Conservation (phyloP, 306 rosid genomes). For the Acacia melanoxylon region DNA sequence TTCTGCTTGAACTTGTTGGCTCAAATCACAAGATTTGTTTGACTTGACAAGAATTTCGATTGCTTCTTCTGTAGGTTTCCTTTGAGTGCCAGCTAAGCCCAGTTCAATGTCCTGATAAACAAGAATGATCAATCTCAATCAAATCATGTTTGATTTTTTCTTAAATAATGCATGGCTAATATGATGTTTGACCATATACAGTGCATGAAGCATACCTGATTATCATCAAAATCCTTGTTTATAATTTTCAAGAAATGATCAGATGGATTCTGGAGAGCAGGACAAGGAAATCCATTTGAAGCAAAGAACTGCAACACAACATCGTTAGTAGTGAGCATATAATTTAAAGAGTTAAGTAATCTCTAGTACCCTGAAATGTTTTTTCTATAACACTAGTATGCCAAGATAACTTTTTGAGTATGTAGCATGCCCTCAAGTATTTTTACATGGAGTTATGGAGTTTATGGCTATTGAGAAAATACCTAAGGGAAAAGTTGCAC, state of each 20-base stretch:
- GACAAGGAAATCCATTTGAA: slow-evolving; percentile 70
- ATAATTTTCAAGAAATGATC: slow-evolving; percentile 74
- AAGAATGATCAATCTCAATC: not conserved
- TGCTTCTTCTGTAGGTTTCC: slow-evolving; percentile 20
- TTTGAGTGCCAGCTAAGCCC: not conserved
- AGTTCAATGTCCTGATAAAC: not conserved
- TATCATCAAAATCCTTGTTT: slow-evolving; percentile 67
- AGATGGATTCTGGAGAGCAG: slow-evolving; percentile 64
- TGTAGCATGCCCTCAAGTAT: no score
- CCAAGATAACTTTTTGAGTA: no score
- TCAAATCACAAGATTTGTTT: slow-evolving; percentile 15
- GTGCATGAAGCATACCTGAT: slow-evolving; percentile 31
- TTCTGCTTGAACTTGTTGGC: slow-evolving; percentile 10
- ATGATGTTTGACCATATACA: not conserved
- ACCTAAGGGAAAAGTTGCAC: no score
- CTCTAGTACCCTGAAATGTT: no score
- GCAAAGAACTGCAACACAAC: slow-evolving; percentile 54
- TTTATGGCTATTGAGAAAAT: no score
- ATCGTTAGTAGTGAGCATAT: not conserved
- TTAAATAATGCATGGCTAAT: not conserved
- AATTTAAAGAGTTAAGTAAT: no score
- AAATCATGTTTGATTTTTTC: not conserved
- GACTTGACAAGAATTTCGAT: slow-evolving; percentile 2
- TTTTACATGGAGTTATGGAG: no score
- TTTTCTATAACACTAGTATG: no score